Base-by-base conservation (phyloP, 495 filamentous ascomycete species). In the Ascobolus immersus region DNA sequence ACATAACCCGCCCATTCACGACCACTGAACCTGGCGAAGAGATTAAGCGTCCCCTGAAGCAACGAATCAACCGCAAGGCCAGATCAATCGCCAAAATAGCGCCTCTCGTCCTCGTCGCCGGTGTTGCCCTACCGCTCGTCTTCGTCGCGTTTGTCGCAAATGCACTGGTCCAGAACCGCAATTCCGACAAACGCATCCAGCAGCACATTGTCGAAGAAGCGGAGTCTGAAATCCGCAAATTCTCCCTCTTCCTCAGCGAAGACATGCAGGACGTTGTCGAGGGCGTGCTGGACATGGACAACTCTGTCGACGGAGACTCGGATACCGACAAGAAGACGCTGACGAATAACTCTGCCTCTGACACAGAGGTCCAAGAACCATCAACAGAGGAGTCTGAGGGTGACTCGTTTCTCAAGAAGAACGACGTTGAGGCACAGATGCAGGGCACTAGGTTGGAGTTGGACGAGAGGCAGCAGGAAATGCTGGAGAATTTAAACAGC, bases 401-500 rank as follows among this genome's bases (percentile, higher is more conserved):
- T n/a, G n/a, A n/a, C n/a, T n/a, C n/a, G n/a, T n/a, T n/a, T n/a
- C n/a, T n/a, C n/a, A n/a, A n/a, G n/a, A n/a, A n/a, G n/a, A n/a
- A n/a, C n/a, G n/a, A n/a, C n/a, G n/a, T n/a, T n/a, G n/a, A n/a
- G n/a, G n/a, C n/a, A n/a, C n/a, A n/a, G n/a, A n/a, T n/a, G n/a
- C n/a, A n/a, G n/a, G n/a, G n/a, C n/a, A n/a, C n/a, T n/a, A n/a
- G n/a, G n/a, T n/a, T n/a, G n/a, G n/a, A n/a, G n/a, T n/a, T n/a
- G n/a, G n/a, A n/a, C n/a, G n/a, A n/a, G n/a, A n/a, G n/a, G 17
- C 86, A 96, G 50, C 84, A 89, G 49, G 55, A 57, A 14, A 91
- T 92, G 56, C 72, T 91, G 30, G 54, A 73, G 12, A 67, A 69
- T 11, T 53, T 96, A 39, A 73, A 93, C 44, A 48, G 55, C 7